Evolutionary conservation across 2,329 filamentous ascomycete species (phyloP), one percentile per base, ranked within the genome.

Genomic region (Escovopsis sp.): DNA sequence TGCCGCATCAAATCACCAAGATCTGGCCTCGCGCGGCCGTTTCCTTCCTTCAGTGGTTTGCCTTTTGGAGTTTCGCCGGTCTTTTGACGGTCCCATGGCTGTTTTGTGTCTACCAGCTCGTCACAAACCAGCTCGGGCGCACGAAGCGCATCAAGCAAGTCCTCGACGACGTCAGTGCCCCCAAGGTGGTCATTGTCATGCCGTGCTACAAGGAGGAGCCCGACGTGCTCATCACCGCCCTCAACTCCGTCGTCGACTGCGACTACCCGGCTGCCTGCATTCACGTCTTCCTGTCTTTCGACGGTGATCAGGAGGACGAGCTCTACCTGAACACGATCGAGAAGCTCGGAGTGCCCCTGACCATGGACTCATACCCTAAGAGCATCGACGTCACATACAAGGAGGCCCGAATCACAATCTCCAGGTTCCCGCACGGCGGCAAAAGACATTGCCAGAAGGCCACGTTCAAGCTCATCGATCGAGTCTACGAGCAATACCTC

Each of bases 131-230:
- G 30, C 70, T 96, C 24, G 88, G 89, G 16, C 76, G 86, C 48
- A 79, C 72, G 35, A 86, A 85, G 57, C 74, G 81, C 40, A 84
- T 94, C 56, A 88, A 93, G 57, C 75, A 84, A 48, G 76, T 86
- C 1, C 71, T 95, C 39, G 85, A 94, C 57, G 85, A 93, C 56
- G 66, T 75, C 3, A 87, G 81, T 1, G 88, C 91, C 0, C 91
- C 89, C 2, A 96, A 96, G 61, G 83, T 94, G 13, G 86, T 95
- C 48, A 83, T 96, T 45, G 81, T 96, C 44, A 95, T 96, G 87
- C 91, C 89, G 5, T 93, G 88, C 55, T 96, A 94, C 66, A 86
- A 91, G 55, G 91, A 96, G 57, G 79, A 87, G 27, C 84, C 86
- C 0, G 81, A 84, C 1, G 72, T 94, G 11, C 71, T 96, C 37